Conservation (phyloP, 2,329 filamentous ascomycete genomes). For the Pseudogymnoascus sp. region DNA sequence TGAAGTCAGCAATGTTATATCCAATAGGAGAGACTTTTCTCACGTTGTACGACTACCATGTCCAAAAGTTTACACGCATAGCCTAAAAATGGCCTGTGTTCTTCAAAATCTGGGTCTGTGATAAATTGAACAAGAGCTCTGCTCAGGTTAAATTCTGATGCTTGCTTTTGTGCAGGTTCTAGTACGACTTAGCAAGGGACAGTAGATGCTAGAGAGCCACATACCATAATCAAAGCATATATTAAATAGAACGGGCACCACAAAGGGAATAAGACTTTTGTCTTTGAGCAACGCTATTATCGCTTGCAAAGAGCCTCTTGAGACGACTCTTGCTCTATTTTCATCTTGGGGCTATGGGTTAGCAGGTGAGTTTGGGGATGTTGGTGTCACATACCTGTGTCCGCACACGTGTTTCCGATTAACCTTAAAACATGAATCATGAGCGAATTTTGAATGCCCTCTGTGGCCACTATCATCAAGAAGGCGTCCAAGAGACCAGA, state of each 20-base stretch:
- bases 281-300: slow-evolving; percentile 40
- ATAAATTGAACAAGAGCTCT: slow-evolving; percentile 42
- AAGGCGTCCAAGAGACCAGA: slow-evolving; percentile 51
- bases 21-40: slow-evolving; percentile 10
- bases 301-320: slow-evolving; percentile 37
- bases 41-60: slow-evolving; percentile 44
- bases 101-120: slow-evolving; percentile 35
- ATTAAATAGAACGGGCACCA: slow-evolving; percentile 54
- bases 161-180: slow-evolving; percentile 47
- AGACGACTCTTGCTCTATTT: slow-evolving; percentile 48
- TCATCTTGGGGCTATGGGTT: slow-evolving; percentile 35
- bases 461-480: slow-evolving; percentile 36
- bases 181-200: not conserved
- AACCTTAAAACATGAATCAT: slow-evolving; percentile 48
- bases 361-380: slow-evolving; percentile 9
- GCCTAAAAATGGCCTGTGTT: slow-evolving; percentile 37
- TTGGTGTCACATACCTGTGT: slow-evolving; percentile 37
- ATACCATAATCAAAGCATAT: slow-evolving; percentile 55
- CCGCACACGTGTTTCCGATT: slow-evolving; percentile 55
- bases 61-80: slow-evolving; percentile 50
- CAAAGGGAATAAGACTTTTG: slow-evolving; percentile 42
- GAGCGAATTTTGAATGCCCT: slow-evolving; percentile 35
- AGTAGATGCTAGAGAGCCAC: slow-evolving; percentile 19
- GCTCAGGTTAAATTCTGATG: slow-evolving; percentile 44
- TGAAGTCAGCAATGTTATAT: not conserved